These are phyloP conservation scores for Mollisiaceae sp. DNA, from an alignment of 2,329 filamentous ascomycete species.

Conservation along the genomic window DNA sequence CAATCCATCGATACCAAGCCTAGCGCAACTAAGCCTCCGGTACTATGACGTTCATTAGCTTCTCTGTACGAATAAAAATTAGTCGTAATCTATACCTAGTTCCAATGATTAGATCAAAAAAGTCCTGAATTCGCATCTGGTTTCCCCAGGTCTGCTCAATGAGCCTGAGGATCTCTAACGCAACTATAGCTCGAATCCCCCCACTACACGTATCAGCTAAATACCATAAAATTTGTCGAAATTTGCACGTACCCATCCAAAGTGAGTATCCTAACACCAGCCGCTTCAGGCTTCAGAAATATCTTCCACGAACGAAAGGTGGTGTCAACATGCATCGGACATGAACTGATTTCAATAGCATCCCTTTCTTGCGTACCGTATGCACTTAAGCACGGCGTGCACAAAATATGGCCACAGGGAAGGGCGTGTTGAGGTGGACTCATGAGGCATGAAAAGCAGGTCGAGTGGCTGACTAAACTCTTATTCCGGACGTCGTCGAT, in stretches of 20 bases:
- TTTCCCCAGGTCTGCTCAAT: constrained; percentile 1
- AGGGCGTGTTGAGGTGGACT: constrained; percentile 11
- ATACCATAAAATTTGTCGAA: background rate
- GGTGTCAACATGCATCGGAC: constrained; percentile 1
- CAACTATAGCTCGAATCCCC: constrained; percentile 6
- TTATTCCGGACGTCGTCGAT: constrained; percentile 6
- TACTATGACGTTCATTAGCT: background rate
- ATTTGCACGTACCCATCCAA: background rate
- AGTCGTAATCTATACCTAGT: background rate
- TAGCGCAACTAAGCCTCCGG: constrained; percentile 3
- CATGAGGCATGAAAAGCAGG: constrained; percentile 10
- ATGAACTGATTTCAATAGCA: constrained; percentile 5
- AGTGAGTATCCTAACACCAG: constrained; percentile 8
- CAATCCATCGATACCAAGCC: constrained; percentile 1
- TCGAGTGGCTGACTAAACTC: constrained; percentile 11
- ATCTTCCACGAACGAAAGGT: constrained; percentile 6
- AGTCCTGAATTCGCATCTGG: constrained; percentile 1
- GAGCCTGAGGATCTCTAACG: background rate
- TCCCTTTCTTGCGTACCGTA: constrained; percentile 7
- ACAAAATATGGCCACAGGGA: constrained; percentile 17
- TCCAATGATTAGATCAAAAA: constrained; percentile 9
- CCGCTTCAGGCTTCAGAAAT: background rate
- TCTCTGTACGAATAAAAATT: background rate
- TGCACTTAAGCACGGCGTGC: constrained; percentile 8
- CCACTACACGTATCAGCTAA: background rate